phyloP scores from a whole-genome alignment of 495 filamentous ascomycete species.

The Hamigera avellanea region DNA sequence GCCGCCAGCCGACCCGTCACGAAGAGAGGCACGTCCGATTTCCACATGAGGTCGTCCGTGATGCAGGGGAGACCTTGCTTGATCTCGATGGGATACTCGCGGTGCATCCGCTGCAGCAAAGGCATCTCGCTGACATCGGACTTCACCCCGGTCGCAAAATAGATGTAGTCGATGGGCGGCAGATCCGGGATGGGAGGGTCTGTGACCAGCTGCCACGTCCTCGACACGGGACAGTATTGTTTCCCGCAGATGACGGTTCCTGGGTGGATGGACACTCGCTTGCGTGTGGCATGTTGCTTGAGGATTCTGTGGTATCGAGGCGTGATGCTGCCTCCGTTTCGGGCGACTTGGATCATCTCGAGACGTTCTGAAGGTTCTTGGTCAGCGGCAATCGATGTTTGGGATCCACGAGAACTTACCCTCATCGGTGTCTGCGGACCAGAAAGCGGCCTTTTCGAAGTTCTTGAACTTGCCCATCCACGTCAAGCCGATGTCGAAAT shows the following conservation, averaged over 20 bases:
- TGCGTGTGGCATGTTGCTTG: constrained; percentile 31
- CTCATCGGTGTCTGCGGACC: constrained; percentile 46
- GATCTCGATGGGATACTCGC: constrained; percentile 39
- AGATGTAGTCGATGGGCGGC: constrained; percentile 49
- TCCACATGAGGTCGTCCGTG: constrained; percentile 53
- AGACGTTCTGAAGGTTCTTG: constrained; percentile 34
- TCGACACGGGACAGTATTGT: constrained; percentile 19
- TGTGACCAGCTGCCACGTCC: constrained; percentile 39
- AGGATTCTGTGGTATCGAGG: constrained; percentile 44
- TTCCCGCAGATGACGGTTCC: constrained; percentile 32
- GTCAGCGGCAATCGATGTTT: not conserved
- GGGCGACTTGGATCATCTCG: constrained; percentile 42
- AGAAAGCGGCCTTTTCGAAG: constrained; percentile 49
- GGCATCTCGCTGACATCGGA: constrained; percentile 39
- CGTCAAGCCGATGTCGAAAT: constrained; percentile 49
- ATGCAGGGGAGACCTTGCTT: constrained; percentile 47
- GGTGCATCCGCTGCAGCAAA: constrained; percentile 36
- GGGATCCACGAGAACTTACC: constrained; percentile 11
- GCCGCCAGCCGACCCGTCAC: constrained; percentile 47
- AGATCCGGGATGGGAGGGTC: constrained; percentile 36
- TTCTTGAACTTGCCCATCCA: constrained; percentile 64
- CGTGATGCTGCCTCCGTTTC: constrained; percentile 51
- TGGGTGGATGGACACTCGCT: constrained; percentile 35
- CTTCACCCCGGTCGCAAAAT: constrained; percentile 48
- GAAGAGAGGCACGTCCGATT: constrained; percentile 47